Base-by-base conservation (phyloP, 2,329 filamentous ascomycete genomes). In the Thielaviopsis punctulata region DNA sequence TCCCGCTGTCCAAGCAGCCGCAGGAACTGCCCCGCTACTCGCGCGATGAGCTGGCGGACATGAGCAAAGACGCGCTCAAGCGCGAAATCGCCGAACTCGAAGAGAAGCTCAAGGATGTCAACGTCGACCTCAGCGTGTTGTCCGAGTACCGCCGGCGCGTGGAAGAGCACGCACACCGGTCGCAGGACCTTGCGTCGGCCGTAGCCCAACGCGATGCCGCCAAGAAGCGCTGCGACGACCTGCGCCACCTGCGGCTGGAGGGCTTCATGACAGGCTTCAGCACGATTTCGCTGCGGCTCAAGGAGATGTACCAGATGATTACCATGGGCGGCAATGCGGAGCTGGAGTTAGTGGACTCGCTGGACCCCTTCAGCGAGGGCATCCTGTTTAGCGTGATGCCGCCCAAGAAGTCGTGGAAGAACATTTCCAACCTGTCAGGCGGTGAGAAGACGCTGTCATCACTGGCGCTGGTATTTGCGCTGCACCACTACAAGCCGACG, bases 301-400 rank as follows among this genome's bases (percentile, higher is more conserved):
- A 98, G 71, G 92, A 98, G 63, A 98, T 98, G 92, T 98, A 98
- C 69, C 92, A 98, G 65, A 95, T 98, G 89, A 98, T 98, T 65
- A 98, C 92, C 21, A 96, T 98, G 88, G 92, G 92, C 56, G 92
- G 92, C 52, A 98, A 98, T 61, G 92, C 92, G 0, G 92, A 98
- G 69, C 77, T 98, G 12, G 93, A 98, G 66, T 80, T 98, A 22
- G 92, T 98, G 41, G 92, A 98, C 69, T 90, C 84, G 18, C 72
- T 98, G 2, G 93, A 98, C 64, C 92, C 92, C 0, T 98, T 98
- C 72, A 88, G 85, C 6, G 92, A 98, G 67, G 92, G 92, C 23
- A 96, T 98, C 57, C 66, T 95, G 47, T 98, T 98, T 72, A 90
- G 83, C 52, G 93, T 98, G 58, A 98, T 98, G 92, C 93, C 92